Evolutionary conservation across 2,329 filamentous ascomycete genomes (phyloP).

Genomic region (Acrocalymma vagum): DNA sequence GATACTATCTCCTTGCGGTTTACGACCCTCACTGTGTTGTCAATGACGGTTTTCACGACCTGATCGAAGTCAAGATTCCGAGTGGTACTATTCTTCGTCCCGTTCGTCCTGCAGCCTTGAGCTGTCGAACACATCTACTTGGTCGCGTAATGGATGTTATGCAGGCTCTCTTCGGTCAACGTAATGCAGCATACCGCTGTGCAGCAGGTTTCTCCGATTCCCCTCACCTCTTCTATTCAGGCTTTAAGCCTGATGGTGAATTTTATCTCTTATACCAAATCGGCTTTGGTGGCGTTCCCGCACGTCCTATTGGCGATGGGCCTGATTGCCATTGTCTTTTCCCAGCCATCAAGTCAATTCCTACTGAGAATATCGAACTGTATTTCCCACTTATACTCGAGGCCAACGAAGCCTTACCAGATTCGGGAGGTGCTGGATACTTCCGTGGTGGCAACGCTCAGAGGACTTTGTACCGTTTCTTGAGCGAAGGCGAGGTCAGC

Average conservation of each 20-base stretch:
- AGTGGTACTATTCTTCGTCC: constrained; percentile 56
- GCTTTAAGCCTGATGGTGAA: constrained; percentile 57
- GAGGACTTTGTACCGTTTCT: constrained; percentile 57
- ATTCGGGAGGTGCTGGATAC: constrained; percentile 58
- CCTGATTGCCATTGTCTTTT: constrained; percentile 61
- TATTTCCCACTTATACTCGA: constrained; percentile 60
- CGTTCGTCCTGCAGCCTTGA: constrained; percentile 57
- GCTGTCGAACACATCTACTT: constrained; percentile 58
- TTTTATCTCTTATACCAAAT: constrained; percentile 62
- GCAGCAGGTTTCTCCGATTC: constrained; percentile 62
- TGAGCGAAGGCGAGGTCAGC: constrained; percentile 56
- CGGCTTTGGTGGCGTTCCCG: constrained; percentile 60
- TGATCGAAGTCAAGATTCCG: constrained; percentile 58
- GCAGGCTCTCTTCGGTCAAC: constrained; percentile 59
- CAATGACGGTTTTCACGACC: constrained; percentile 61
- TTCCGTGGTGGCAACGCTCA: constrained; percentile 60
- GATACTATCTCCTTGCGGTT: constrained; percentile 58
- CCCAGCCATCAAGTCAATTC: constrained; percentile 60
- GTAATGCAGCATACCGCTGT: constrained; percentile 55
- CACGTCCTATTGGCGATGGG: constrained; percentile 57
- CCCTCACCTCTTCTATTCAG: constrained; percentile 61
- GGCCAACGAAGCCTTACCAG: constrained; percentile 57
- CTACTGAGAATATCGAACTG: constrained; percentile 58
- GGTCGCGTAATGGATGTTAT: constrained; percentile 60
- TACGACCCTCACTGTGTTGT: constrained; percentile 59